These are phyloP conservation scores for Annulohypoxylon stygium DNA, from an alignment of 495 filamentous ascomycete genomes.

Conservation along the genomic window DNA sequence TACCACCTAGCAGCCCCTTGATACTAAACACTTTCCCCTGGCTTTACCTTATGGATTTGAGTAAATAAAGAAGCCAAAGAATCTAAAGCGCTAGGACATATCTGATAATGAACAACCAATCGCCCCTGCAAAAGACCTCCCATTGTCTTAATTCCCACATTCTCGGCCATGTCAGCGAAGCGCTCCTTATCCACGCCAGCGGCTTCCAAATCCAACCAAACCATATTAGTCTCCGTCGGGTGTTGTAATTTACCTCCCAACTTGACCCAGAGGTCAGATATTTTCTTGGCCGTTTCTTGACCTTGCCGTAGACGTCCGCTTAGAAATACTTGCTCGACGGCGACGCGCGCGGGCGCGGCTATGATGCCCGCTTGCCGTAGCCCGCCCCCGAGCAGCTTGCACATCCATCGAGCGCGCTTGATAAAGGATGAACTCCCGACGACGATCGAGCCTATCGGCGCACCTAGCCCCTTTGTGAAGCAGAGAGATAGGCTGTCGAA, in stretches of 20 bases:
- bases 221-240: slow-evolving; percentile 91
- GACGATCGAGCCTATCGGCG: slow-evolving; percentile 86
- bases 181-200: not conserved
- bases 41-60: not conserved
- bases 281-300: slow-evolving; percentile 72
- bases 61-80: not conserved
- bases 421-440: slow-evolving; percentile 75
- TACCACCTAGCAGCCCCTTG: too few species aligned
- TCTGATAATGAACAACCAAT: slow-evolving; percentile 8
- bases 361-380: slow-evolving; percentile 79
- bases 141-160: slow-evolving; percentile 1
- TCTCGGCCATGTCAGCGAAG: slow-evolving; percentile 7
- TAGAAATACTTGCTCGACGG: slow-evolving; percentile 78
- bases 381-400: slow-evolving; percentile 89
- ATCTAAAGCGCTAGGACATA: not conserved
- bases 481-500: slow-evolving; percentile 88
- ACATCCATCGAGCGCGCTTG: slow-evolving; percentile 79
- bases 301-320: slow-evolving; percentile 69
- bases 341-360: slow-evolving; percentile 72
- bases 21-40: not conserved
- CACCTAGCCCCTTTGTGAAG: slow-evolving; percentile 91
- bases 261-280: slow-evolving; percentile 73
- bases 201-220: slow-evolving; percentile 83
- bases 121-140: slow-evolving; percentile 2
- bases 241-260: slow-evolving; percentile 71